Evolutionary conservation across 805 yeast genomes (phyloP).

Genomic region (Cyberlindnera amylophila): DNA sequence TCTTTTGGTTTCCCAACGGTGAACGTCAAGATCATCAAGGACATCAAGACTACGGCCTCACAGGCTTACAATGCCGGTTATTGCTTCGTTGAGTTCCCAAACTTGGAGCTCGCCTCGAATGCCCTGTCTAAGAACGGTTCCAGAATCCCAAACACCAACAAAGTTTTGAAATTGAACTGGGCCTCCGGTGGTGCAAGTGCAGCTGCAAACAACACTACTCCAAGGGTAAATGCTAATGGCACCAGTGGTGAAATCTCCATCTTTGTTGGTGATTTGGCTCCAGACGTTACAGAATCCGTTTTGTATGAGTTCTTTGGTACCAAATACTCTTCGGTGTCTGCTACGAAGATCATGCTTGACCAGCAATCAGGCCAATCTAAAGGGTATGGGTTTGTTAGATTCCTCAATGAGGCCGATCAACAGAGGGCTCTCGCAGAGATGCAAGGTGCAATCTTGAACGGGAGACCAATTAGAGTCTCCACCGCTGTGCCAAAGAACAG

Average conservation of each 20-base stretch:
- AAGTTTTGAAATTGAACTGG: conserved; percentile 71
- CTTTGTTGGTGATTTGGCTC: conserved; percentile 82
- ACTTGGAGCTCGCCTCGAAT: conserved; percentile 53
- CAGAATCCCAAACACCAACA: conserved; percentile 59
- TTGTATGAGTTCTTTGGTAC: conserved; percentile 64
- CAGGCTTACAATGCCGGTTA: conserved; percentile 56
- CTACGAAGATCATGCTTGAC: conserved; percentile 78
- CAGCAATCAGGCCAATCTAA: conserved; percentile 64
- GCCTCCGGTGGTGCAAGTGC: conserved; percentile 52
- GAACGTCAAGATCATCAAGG: conserved; percentile 70
- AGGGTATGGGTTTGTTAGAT: conserved; percentile 90
- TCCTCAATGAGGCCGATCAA: conserved; percentile 60
- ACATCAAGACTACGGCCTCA: conserved; percentile 36
- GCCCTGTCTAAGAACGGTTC: conserved; percentile 69
- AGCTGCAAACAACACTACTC: conserved; percentile 10
- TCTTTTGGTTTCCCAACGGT: conserved; percentile 55
- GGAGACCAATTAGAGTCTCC: conserved; percentile 74
- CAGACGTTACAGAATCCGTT: conserved; percentile 64
- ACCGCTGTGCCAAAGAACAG: conserved; percentile 56
- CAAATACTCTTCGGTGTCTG: conserved; percentile 67
- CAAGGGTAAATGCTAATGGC: background rate
- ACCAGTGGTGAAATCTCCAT: conserved; percentile 52
- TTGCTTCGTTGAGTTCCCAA: conserved; percentile 76
- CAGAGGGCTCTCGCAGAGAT: conserved; percentile 71
- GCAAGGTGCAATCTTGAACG: conserved; percentile 73